Evolutionary conservation across 2,329 filamentous ascomycete species (phyloP), one percentile per base, ranked within the genome.

Genomic region (Penicillium sp.): DNA sequence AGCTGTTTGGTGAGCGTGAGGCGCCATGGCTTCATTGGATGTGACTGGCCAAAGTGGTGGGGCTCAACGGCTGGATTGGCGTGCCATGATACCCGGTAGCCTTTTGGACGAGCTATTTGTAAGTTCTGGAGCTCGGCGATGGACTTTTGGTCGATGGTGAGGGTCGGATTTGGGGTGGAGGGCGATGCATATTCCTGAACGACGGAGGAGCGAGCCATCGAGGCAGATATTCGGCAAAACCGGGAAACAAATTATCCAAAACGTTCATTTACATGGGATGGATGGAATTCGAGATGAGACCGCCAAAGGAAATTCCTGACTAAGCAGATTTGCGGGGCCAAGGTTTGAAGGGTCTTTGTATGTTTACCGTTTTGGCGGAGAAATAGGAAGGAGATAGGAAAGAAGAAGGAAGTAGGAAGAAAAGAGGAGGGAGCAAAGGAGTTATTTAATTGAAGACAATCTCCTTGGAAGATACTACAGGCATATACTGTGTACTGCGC

Each of bases 21-120:
- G 35, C 94, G 90, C 93, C 94, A 97, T 56, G 94, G 94, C 74
- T 99, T 99, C 94, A 99, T 99, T 19, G 94, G 94, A 78, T 99
- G 94, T 10, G 90, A 92, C 76, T 90, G 88, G 62, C 94, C 94
- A 73, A 99, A 99, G 74, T 99, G 94, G 75, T 97, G 93, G 70
- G 89, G 89, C 77, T 99, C 94, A 72, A 97, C 95, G 57, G 90
- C 87, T 1, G 92, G 90, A 68, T 97, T 97, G 77, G 91, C 91
- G 73, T 99, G 94, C 76, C 92, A 97, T 10, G 93, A 97, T 44
- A 99, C 93, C 31, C 84, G 91, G 76, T 95, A 92, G 64, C 91
- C 92, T 69, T 88, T 87, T 1, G 93, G 92, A 35, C 86, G 84
- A 50, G 86, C 84, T 67, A 97, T 90, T 63, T 86, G 88, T 73